Conservation (phyloP, 129 eudicot genomes). For the Pittosporum tobira region DNA sequence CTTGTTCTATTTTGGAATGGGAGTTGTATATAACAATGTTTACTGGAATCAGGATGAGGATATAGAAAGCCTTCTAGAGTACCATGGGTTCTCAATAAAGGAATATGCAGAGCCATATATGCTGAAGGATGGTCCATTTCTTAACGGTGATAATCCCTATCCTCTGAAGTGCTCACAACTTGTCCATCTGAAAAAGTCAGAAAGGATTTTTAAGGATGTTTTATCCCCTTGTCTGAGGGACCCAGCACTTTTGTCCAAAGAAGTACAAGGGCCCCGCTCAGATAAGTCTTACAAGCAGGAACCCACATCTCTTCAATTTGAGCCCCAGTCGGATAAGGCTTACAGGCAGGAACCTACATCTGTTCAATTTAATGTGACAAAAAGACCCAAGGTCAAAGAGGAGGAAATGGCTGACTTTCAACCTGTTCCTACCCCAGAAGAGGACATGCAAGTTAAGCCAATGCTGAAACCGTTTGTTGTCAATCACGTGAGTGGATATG, state of each 20-base stretch:
- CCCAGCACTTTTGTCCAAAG: slow-evolving; percentile 15
- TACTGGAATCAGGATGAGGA: slow-evolving; percentile 54
- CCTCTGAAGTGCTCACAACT: slow-evolving; percentile 75
- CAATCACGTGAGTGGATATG: slow-evolving; percentile 18
- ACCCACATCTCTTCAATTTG: slow-evolving; percentile 14
- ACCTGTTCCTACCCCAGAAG: slow-evolving; percentile 30
- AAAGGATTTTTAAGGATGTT: slow-evolving; percentile 51
- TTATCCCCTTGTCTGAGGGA: slow-evolving; percentile 32
- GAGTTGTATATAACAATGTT: slow-evolving; percentile 2
- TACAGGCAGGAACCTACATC: slow-evolving; percentile 20
- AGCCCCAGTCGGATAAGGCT: slow-evolving; percentile 18
- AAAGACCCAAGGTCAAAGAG: slow-evolving; percentile 20
- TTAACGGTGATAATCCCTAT: slow-evolving; percentile 48
- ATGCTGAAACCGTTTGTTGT: slow-evolving; percentile 12
- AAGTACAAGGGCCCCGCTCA: slow-evolving; percentile 23
- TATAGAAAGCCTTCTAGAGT: slow-evolving; percentile 63
- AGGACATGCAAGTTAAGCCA: slow-evolving; percentile 23
- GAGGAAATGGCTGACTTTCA: slow-evolving; percentile 34
- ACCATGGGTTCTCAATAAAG: slow-evolving; percentile 72
- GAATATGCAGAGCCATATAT: slow-evolving; percentile 88
- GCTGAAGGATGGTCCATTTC: slow-evolving; percentile 81
- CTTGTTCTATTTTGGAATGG: no score
- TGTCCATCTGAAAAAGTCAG: slow-evolving; percentile 61
- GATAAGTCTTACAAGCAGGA: slow-evolving; percentile 20
- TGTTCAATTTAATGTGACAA: slow-evolving; percentile 7